These are phyloP conservation scores for Gossypium schwendimanii DNA, from an alignment of 441 rosid genomes.

Conservation along the genomic window DNA sequence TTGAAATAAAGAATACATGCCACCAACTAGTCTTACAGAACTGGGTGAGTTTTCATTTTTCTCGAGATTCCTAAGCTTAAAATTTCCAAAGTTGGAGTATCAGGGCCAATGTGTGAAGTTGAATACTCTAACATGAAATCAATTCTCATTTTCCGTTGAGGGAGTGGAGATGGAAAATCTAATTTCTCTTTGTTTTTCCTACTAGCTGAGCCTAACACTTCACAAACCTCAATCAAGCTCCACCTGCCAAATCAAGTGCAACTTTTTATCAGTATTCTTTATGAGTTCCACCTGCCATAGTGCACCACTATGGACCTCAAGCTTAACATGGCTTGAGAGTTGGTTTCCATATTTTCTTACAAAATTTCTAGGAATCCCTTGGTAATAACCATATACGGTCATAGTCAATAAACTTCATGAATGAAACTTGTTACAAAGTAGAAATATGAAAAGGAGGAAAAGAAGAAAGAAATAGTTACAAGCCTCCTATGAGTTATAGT, in stretches of 20 bases:
- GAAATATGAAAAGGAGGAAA: background rate
- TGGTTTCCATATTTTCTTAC: constrained; percentile 5
- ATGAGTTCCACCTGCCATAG: background rate
- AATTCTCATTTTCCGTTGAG: background rate
- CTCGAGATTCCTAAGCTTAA: background rate
- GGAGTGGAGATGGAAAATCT: background rate
- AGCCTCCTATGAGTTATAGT: background rate
- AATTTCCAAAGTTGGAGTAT: background rate
- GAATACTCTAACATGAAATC: background rate
- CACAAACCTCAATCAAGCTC: constrained; percentile 13
- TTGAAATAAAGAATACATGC: background rate
- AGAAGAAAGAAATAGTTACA: background rate
- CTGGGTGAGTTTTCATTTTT: background rate
- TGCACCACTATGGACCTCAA: constrained; percentile 19
- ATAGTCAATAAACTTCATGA: background rate
- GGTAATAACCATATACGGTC: background rate
- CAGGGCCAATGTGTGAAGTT: background rate
- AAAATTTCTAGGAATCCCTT: constrained; percentile 21
- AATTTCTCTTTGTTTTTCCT: background rate
- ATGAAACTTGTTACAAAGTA: background rate
- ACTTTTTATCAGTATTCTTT: background rate
- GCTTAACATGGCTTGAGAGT: constrained; percentile 8
- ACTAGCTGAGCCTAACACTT: background rate
- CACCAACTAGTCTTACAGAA: background rate
- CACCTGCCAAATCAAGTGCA: constrained; percentile 28